Evolutionary conservation across 257 asterid genomes (phyloP), one percentile per base, ranked within the genome.

Genomic region (Oldenlandia corymbosa): DNA sequence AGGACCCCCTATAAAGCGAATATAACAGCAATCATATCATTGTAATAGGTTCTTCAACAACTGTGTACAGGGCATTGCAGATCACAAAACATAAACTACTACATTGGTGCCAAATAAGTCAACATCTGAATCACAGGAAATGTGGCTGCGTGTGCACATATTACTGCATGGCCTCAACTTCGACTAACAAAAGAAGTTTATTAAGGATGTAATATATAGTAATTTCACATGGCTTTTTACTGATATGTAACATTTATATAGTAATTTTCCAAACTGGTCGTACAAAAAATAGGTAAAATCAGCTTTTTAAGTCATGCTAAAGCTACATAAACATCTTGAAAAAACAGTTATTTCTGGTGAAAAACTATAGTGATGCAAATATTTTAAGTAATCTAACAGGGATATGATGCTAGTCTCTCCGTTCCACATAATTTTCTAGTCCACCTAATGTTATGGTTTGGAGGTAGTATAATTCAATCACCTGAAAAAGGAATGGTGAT

Each of bases 1-100:
- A 24, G 99, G 99, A 68, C 99, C 99, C 62, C 97, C 99, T 92
- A 75, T 57, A 66, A 75, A 48, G n/a, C n/a, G n/a, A 16, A 65
- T 46, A 18, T 65, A 71, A 71, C 60, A 64, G 49, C 62, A 61
- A 57, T 61, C 66, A 68, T 32, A 54, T 62, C n/a, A 23, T 46
- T 18, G 45, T n/a, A 37, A 58, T 42, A 10, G 34, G 13, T 43
- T 64, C 16, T 43, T 56, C 12, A 72, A 76, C 69, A 66, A 51
- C 50, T 62, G 24, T 14, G 30, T 67, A 20, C 53, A 50, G 30
- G 28, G 14, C 42, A 37, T 28, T 26, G 53, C 58, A 65, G 27
- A 60, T 39, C 45, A 41, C 24, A 3, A 52, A 59, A 28, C 37
- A 37, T 21, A 59, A 59, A n/a, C 45, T 18, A 66, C 41, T 16